Percentiles rank a stretch among this genome's conserved stretches.
These are phyloP conservation scores for Pythium vanterpoolii DNA, from an alignment of 352 stramenopile genomes.

Conservation along the genomic window DNA sequence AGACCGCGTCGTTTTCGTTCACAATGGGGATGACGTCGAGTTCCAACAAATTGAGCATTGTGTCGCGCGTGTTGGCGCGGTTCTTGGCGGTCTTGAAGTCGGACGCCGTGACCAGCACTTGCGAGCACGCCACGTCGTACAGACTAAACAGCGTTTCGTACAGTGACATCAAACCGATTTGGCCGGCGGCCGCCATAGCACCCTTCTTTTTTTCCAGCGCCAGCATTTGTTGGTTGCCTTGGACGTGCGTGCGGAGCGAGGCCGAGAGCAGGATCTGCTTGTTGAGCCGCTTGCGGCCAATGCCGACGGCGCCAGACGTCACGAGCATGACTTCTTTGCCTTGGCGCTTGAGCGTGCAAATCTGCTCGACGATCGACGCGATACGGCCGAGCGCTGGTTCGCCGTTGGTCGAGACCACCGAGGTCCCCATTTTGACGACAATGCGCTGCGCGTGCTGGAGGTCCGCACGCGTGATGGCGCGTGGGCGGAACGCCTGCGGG, in stretches of 20 bases:
- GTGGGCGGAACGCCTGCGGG: slow-evolving; percentile 8
- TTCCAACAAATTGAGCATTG: slow-evolving; percentile 90
- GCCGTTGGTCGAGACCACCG: slow-evolving; percentile 92
- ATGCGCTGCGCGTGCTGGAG: slow-evolving; percentile 85
- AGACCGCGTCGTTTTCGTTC: slow-evolving; percentile 99
- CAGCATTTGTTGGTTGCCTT: slow-evolving; percentile 89
- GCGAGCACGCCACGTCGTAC: slow-evolving; percentile 93
- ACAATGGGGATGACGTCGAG: slow-evolving; percentile 98
- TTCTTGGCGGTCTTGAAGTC: slow-evolving; percentile 87
- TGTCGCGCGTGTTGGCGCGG: slow-evolving; percentile 83
- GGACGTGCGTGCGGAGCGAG: slow-evolving; percentile 83
- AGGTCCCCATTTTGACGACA: slow-evolving; percentile 96
- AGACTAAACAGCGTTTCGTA: slow-evolving; percentile 96
- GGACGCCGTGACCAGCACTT: slow-evolving; percentile 81
- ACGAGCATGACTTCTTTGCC: slow-evolving; percentile 89
- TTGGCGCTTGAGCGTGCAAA: slow-evolving; percentile 90
- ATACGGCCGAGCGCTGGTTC: slow-evolving; percentile 90
- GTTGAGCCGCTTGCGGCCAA: slow-evolving; percentile 91
- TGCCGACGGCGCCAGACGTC: slow-evolving; percentile 91
- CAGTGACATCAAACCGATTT: slow-evolving; percentile 98
- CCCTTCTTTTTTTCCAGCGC: slow-evolving; percentile 86
- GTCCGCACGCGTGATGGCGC: slow-evolving; percentile 59
- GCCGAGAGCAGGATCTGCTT: slow-evolving; percentile 91
- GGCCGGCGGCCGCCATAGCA: slow-evolving; percentile 89
- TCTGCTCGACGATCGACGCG: slow-evolving; percentile 91